phyloP scores from a whole-genome alignment of 441 rosid genomes.

The Mallotus repandus region DNA sequence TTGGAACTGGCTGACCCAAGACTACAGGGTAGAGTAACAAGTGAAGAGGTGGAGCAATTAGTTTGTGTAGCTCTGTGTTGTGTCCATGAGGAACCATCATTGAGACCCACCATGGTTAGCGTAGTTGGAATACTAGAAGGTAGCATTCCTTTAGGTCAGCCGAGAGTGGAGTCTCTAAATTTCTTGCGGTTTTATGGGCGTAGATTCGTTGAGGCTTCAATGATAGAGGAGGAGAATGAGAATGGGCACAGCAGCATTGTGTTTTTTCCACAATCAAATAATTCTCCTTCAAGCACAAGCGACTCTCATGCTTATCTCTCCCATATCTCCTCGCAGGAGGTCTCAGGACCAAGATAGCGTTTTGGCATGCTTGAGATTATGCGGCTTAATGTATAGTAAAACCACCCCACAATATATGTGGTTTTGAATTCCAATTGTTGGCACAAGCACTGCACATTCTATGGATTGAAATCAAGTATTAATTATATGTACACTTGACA shows the following conservation, averaged over 20 bases:
- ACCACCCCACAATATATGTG: not conserved
- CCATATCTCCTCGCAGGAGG: conserved; percentile 68
- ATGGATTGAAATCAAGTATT: not conserved
- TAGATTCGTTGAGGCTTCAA: conserved; percentile 73
- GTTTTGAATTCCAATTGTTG: conserved; percentile 4
- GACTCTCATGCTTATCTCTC: conserved; percentile 41
- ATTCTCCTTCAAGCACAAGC: conserved; percentile 34
- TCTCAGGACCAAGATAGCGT: conserved; percentile 79
- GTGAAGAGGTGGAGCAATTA: conserved; percentile 59
- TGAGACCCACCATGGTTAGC: conserved; percentile 63
- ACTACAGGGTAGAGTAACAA: conserved; percentile 66
- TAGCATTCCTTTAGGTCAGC: conserved; percentile 51
- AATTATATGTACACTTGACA: too few species aligned
- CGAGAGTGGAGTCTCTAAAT: conserved; percentile 66
- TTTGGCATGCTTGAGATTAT: not conserved
- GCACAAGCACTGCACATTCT: not conserved
- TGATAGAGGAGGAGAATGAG: conserved; percentile 42
- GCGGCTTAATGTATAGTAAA: conserved; percentile 21
- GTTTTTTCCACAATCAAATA: conserved; percentile 34
- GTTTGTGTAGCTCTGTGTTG: conserved; percentile 70
- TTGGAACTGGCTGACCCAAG: conserved; percentile 71
- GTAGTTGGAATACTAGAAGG: conserved; percentile 89
- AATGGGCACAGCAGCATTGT: conserved; percentile 32
- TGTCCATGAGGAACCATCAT: conserved; percentile 68
- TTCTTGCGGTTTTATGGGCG: conserved; percentile 82